A percentile compares a stretch with the other conserved stretches of the same genome.
Conservation (phyloP, 768 basidiomycete genomes). For the Dioszegia aurantiaca region DNA sequence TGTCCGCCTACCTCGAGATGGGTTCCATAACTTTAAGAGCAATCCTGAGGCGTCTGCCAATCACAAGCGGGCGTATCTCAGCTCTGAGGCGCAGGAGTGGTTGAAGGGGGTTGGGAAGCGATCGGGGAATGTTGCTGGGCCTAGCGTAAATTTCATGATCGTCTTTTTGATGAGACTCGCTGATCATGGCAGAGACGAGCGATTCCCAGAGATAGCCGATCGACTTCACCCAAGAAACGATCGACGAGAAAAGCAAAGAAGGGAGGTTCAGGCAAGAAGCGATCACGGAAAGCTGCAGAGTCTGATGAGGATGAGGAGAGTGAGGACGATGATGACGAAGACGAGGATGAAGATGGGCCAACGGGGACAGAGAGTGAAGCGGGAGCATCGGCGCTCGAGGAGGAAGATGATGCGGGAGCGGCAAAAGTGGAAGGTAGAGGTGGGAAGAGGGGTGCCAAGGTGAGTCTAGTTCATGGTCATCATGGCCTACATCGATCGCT, state of each 20-base stretch:
- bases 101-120: constrained; percentile 25
- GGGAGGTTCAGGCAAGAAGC: constrained; percentile 13
- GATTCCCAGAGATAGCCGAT: constrained; percentile 14
- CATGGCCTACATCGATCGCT: not conserved
- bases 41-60: constrained; percentile 9
- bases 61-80: constrained; percentile 15
- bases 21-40: constrained; percentile 63
- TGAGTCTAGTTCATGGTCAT: constrained; percentile 16
- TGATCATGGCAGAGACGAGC: constrained; percentile 16
- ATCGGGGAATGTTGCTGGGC: constrained; percentile 10
- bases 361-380: constrained; percentile 25
- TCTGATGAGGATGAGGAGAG: constrained; percentile 19
- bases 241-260: constrained; percentile 14
- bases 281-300: constrained; percentile 4
- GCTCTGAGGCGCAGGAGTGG: constrained; percentile 24
- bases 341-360: constrained; percentile 30
- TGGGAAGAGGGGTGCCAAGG: constrained; percentile 44
- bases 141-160: constrained; percentile 9
- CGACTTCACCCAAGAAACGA: constrained; percentile 13
- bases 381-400: constrained; percentile 21
- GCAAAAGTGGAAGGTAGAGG: constrained; percentile 40
- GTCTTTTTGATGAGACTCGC: not conserved
- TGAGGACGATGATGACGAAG: constrained; percentile 28
- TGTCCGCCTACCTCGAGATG: constrained; percentile 74
- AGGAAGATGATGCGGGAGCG: constrained; percentile 25